Evolutionary conservation across 306 rosid genomes (phyloP).

Genomic region (Rosa lucieae): DNA sequence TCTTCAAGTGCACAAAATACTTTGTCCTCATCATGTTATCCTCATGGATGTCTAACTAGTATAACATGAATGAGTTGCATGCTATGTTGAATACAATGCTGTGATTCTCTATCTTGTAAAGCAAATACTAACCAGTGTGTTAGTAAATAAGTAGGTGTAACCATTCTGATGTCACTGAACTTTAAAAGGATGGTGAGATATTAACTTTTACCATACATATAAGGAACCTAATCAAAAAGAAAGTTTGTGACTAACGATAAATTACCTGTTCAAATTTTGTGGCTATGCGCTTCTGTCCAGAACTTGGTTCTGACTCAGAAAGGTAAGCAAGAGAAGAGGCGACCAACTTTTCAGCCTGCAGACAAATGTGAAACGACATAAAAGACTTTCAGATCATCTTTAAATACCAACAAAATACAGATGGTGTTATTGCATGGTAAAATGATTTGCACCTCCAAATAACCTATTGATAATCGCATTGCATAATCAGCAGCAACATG

Average conservation of each 20-base stretch:
- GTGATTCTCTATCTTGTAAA: neutral
- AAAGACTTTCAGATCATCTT: slow-evolving; percentile 17
- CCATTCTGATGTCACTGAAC: neutral
- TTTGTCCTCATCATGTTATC: neutral
- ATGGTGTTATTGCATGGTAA: neutral
- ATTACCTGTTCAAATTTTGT: slow-evolving; percentile 66
- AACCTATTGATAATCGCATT: slow-evolving; percentile 70
- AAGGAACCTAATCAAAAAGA: slow-evolving; percentile 4
- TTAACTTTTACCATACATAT: neutral
- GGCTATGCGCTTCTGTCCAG: slow-evolving; percentile 26
- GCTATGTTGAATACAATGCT: neutral
- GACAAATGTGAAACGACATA: slow-evolving; percentile 17
- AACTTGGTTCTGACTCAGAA: slow-evolving; percentile 41
- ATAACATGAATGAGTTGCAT: neutral
- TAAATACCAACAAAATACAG: slow-evolving; percentile 19
- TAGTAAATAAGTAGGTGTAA: neutral
- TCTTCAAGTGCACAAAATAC: neutral
- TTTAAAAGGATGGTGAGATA: neutral
- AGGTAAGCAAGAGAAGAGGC: slow-evolving; percentile 68
- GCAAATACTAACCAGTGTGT: neutral
- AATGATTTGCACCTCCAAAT: slow-evolving; percentile 53
- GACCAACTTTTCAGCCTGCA: slow-evolving; percentile 71
- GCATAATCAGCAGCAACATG: slow-evolving; percentile 94
- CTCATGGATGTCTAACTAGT: neutral
- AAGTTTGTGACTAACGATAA: slow-evolving; percentile 12